Percentiles rank a stretch among this genome's conserved stretches.
These are phyloP conservation scores for Linum lewisii DNA, from an alignment of 345 rosid genomes.

Conservation along the genomic window DNA sequence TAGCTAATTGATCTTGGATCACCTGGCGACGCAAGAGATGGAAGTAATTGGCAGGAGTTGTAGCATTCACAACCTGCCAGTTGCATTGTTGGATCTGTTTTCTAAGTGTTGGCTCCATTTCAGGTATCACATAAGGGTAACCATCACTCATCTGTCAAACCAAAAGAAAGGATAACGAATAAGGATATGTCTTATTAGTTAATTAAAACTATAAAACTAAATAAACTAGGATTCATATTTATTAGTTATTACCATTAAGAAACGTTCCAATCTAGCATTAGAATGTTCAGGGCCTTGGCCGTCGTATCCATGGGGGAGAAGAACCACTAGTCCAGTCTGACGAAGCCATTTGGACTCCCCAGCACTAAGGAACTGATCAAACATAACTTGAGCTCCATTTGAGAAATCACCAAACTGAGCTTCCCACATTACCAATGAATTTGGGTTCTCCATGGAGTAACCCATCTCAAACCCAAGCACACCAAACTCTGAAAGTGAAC, in stretches of 20 bases:
- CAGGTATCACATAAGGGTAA: slow-evolving; percentile 65
- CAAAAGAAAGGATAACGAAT: too few relatives aligned
- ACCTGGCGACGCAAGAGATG: slow-evolving; percentile 80
- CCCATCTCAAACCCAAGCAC: slow-evolving; percentile 84
- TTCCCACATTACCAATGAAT: slow-evolving; percentile 66
- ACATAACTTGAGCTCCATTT: slow-evolving; percentile 80
- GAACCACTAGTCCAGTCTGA: slow-evolving; percentile 64
- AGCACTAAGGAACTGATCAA: slow-evolving; percentile 69
- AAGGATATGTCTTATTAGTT: too few relatives aligned
- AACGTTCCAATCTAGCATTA: slow-evolving; percentile 68
- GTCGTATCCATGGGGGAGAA: slow-evolving; percentile 78
- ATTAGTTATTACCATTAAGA: slow-evolving; percentile 58
- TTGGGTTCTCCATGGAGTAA: slow-evolving; percentile 80
- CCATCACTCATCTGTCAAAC: slow-evolving; percentile 67
- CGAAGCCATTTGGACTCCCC: slow-evolving; percentile 86
- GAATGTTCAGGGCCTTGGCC: slow-evolving; percentile 92
- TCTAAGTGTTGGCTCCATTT: slow-evolving; percentile 68
- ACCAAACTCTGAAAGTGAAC: slow-evolving; percentile 78
- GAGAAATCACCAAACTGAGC: slow-evolving; percentile 85
- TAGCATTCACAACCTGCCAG: slow-evolving; percentile 83
- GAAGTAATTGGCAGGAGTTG: slow-evolving; percentile 84
- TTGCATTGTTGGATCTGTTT: slow-evolving; percentile 80
- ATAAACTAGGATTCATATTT: too few relatives aligned
- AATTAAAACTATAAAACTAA: too few relatives aligned
- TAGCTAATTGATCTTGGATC: too few relatives aligned